Conservation (phyloP, 495 filamentous ascomycete species). For the Tuber melanosporum region DNA sequence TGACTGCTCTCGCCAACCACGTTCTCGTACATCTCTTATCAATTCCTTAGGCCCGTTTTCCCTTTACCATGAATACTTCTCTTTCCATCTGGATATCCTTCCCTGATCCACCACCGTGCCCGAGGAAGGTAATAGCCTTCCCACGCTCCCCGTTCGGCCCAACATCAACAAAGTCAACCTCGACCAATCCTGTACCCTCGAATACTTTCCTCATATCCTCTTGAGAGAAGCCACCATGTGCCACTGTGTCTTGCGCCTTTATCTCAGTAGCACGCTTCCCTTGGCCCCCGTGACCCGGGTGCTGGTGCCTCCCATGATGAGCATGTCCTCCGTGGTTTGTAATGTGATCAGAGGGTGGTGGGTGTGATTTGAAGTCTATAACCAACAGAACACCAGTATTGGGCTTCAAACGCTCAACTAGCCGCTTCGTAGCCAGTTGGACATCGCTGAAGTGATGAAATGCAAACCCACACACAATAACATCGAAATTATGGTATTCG, state of each 20-base stretch:
- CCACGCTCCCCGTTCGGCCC: slow-evolving; percentile 22
- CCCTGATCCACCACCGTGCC: slow-evolving; percentile 7
- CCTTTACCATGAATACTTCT: slow-evolving; percentile 36
- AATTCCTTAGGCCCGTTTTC: slow-evolving; percentile 21
- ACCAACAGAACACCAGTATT: slow-evolving; percentile 51
- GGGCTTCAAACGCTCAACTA: slow-evolving; percentile 52
- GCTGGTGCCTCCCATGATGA: neutral
- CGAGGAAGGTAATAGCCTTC: slow-evolving; percentile 18
- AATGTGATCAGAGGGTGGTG: slow-evolving; percentile 30
- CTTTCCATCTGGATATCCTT: slow-evolving; percentile 11
- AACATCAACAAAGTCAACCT: slow-evolving; percentile 42
- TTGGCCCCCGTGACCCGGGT: neutral
- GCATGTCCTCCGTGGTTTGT: slow-evolving; percentile 32
- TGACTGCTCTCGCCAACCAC: neutral
- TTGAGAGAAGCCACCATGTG: slow-evolving; percentile 48
- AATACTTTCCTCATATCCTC: slow-evolving; percentile 48
- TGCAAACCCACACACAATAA: slow-evolving; percentile 53
- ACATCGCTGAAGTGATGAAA: slow-evolving; percentile 59
- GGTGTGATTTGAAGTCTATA: slow-evolving; percentile 49
- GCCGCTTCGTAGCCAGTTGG: slow-evolving; percentile 46
- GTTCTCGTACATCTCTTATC: neutral
- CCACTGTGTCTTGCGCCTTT: slow-evolving; percentile 42
- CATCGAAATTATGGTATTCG: slow-evolving; percentile 52
- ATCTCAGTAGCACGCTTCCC: slow-evolving; percentile 24
- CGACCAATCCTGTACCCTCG: slow-evolving; percentile 45